phyloP scores from a whole-genome alignment of 2,329 filamentous ascomycete species.

The Ceratocystis cacaofunesta region DNA sequence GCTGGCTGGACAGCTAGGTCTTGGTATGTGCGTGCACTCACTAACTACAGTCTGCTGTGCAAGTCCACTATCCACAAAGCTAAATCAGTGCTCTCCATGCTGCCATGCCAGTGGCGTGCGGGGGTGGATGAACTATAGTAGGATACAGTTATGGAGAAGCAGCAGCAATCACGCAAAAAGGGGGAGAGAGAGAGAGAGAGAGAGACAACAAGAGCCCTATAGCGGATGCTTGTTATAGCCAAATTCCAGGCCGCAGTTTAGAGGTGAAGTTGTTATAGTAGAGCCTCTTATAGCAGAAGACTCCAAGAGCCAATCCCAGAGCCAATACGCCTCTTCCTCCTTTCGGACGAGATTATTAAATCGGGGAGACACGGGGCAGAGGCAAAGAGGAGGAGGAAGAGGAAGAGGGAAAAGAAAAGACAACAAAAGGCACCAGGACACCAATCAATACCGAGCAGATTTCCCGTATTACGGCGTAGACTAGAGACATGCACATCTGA shows the following conservation, averaged over 20 bases:
- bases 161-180: background rate
- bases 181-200: background rate
- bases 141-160: background rate
- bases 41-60: background rate
- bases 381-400: no score
- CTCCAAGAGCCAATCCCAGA: background rate
- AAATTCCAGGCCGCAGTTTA: background rate
- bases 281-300: background rate
- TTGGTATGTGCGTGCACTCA: background rate
- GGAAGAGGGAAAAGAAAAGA: no score
- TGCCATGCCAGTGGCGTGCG: background rate
- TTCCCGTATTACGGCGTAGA: no score
- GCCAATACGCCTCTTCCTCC: background rate
- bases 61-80: background rate
- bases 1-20: background rate
- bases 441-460: background rate
- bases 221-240: background rate
- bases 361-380: background rate
- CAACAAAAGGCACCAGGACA: background rate
- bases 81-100: background rate
- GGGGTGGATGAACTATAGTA: constrained; percentile 3
- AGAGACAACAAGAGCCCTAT: background rate
- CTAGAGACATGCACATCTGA: no score
- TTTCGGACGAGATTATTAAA: background rate
- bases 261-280: background rate